Conservation (phyloP, 176 grass and related monocot species). For the Aegilops longissima region DNA sequence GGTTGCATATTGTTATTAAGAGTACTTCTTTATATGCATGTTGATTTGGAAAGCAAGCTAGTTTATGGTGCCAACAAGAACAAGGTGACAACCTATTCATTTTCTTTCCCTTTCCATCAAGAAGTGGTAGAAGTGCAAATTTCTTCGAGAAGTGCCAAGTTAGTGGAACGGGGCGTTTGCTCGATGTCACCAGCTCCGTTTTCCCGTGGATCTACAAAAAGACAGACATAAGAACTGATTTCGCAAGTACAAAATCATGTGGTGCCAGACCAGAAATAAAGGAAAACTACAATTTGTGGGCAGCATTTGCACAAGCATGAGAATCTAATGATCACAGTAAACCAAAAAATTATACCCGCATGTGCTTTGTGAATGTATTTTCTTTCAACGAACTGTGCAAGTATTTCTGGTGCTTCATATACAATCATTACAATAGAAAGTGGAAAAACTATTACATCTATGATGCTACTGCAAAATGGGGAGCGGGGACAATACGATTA, state of each 20-base stretch:
- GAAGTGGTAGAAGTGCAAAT: constrained; percentile 58
- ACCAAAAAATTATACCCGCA: not conserved
- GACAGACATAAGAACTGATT: constrained; percentile 27
- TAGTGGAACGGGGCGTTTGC: constrained; percentile 88
- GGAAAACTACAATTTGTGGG: constrained; percentile 15
- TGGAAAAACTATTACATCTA: constrained; percentile 18
- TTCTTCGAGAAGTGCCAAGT: constrained; percentile 99
- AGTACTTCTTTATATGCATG: constrained; percentile 2
- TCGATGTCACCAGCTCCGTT: constrained; percentile 93
- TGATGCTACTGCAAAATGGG: constrained; percentile 6
- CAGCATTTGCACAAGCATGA: constrained; percentile 19
- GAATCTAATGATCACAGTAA: constrained; percentile 5
- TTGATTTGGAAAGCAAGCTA: not conserved
- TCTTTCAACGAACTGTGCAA: not conserved
- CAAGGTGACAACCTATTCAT: constrained; percentile 76
- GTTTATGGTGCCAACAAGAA: constrained; percentile 32
- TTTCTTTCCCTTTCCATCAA: constrained; percentile 88
- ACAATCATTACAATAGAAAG: not conserved
- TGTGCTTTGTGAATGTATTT: not conserved
- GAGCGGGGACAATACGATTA: constrained; percentile 1
- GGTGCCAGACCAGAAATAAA: constrained; percentile 13
- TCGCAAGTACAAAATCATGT: constrained; percentile 7
- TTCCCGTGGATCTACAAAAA: constrained; percentile 82
- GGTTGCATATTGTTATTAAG: not conserved
- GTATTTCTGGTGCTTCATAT: not conserved